Percentiles rank a stretch among this genome's conserved stretches.
phyloP scores from a whole-genome alignment of 202 grass and related monocot genomes.

The Setaria italica region DNA sequence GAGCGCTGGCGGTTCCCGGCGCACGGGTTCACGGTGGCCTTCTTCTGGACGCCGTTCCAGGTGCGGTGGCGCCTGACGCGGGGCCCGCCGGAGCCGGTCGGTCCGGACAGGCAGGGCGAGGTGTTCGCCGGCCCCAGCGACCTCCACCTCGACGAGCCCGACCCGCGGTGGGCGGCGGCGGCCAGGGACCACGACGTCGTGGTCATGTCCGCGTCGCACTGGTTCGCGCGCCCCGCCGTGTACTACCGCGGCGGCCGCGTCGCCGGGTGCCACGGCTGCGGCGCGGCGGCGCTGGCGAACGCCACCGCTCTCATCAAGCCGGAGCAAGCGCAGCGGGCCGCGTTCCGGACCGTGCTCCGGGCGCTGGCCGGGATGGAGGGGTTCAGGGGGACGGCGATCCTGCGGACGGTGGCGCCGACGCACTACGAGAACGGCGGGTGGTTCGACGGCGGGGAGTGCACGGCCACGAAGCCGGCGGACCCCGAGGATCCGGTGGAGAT shows the following conservation, averaged over 20 bases:
- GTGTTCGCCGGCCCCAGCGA: slow-evolving; percentile 45
- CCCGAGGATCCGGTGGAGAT: slow-evolving; percentile 35
- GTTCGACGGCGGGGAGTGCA: slow-evolving; percentile 64
- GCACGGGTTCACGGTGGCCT: slow-evolving; percentile 51
- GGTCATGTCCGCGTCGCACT: slow-evolving; percentile 61
- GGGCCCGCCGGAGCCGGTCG: slow-evolving; percentile 16
- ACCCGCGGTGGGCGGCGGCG: slow-evolving; percentile 43
- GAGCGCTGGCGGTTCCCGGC: slow-evolving; percentile 46
- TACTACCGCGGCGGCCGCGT: slow-evolving; percentile 41
- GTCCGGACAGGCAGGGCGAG: slow-evolving; percentile 46
- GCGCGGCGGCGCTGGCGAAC: neutral
- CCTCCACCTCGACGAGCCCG: slow-evolving; percentile 57
- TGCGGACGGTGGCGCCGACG: slow-evolving; percentile 62
- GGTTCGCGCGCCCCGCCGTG: slow-evolving; percentile 65
- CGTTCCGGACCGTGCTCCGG: slow-evolving; percentile 57
- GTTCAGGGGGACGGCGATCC: slow-evolving; percentile 48
- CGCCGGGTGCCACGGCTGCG: slow-evolving; percentile 52
- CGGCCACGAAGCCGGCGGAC: slow-evolving; percentile 27
- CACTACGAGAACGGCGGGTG: slow-evolving; percentile 62
- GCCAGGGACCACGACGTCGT: slow-evolving; percentile 45
- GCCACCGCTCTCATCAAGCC: slow-evolving; percentile 8
- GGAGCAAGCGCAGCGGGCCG: slow-evolving; percentile 48
- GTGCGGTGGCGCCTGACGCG: slow-evolving; percentile 47
- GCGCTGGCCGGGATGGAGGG: slow-evolving; percentile 4
- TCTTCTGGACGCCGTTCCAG: slow-evolving; percentile 71